Base-by-base conservation (phyloP, 2,329 filamentous ascomycete species). In the Thielaviopsis euricoi region DNA sequence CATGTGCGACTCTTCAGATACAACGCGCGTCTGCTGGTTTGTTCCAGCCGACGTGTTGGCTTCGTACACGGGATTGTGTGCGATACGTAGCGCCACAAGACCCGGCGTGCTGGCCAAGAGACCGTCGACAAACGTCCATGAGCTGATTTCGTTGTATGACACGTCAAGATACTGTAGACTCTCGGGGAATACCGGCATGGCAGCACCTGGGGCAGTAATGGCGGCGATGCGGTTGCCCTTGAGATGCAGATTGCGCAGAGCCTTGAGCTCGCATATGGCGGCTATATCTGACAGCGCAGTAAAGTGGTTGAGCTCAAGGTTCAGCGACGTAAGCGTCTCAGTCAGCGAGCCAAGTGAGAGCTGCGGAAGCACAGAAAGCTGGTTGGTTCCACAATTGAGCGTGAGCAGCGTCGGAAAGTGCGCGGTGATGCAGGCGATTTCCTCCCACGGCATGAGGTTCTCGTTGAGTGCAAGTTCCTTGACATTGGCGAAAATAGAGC, bases 21-120 rank as follows among this genome's bases (percentile, higher is more conserved):
- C 25, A 21, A 50, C n/a, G 3, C 48, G 26, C 19, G 43, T 52
- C 21, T 59, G 0, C 84, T 76, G 6, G 76, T 78, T 25, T 77
- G 70, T 23, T 72, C 69, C 57, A 71, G 62, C 33, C 61, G 68
- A 64, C 52, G 64, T 64, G 13, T 62, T 58, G 56, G 63, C 57
- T 57, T 83, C 75, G 70, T 88, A 94, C 22, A 97, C 76, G 4
- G 91, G 90, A 64, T 97, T 97, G 66, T 89, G 84, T 5, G 87
- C 82, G 61, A 95, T 81, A 17, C 90, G 86, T 46, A 98, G 78
- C 37, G 82, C 82, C 13, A 73, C 76, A 6, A 97, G 74, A 3
- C 83, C 81, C 0, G 93, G 91, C 63, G 95, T 88, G 59, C 81
- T 72, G 13, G 68, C 65, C 1, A 79, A 72, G 1, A 98, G 76